A percentile compares a stretch with the other conserved stretches of the same genome.
These are phyloP conservation scores for Angomonas ambiguus DNA, from an alignment of 208 protist species.

Conservation along the genomic window DNA sequence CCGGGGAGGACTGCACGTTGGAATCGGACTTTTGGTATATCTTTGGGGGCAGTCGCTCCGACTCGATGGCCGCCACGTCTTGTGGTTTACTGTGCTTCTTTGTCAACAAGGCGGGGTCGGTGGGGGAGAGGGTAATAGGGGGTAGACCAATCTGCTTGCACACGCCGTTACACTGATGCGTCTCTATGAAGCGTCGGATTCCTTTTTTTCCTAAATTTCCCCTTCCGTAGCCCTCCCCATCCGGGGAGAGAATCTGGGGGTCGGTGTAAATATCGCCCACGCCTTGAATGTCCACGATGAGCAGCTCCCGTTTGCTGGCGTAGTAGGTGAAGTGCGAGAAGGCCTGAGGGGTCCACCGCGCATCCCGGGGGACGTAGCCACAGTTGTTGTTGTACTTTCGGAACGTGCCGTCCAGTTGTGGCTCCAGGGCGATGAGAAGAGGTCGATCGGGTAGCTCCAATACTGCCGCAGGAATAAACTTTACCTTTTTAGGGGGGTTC, in stretches of 20 bases:
- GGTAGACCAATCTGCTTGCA: conserved; percentile 61
- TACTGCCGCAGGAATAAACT: conserved; percentile 73
- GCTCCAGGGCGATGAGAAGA: conserved; percentile 75
- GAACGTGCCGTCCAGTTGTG: conserved; percentile 67
- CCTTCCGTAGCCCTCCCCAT: conserved; percentile 69
- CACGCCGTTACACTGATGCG: conserved; percentile 82
- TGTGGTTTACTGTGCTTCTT: background rate
- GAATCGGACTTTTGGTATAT: conserved; percentile 16
- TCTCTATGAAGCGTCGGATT: conserved; percentile 64
- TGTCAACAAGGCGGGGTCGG: background rate
- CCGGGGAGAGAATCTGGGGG: conserved; percentile 83
- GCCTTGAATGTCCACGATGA: conserved; percentile 89
- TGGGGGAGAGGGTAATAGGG: conserved; percentile 8
- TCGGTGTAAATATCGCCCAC: conserved; percentile 89
- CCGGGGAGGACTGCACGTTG: background rate
- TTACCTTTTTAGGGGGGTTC: conserved; percentile 59
- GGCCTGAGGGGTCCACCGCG: conserved; percentile 82
- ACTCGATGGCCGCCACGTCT: conserved; percentile 1
- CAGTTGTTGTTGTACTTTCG: conserved; percentile 92
- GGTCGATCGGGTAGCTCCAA: conserved; percentile 59
- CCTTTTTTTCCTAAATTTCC: conserved; percentile 80
- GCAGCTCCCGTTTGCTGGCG: conserved; percentile 49
- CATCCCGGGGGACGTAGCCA: conserved; percentile 66
- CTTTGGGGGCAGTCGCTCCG: conserved; percentile 44
- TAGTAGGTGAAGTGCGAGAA: conserved; percentile 91